Conservation (phyloP, 2,329 filamentous ascomycete genomes). For the Colletotrichum lini region DNA sequence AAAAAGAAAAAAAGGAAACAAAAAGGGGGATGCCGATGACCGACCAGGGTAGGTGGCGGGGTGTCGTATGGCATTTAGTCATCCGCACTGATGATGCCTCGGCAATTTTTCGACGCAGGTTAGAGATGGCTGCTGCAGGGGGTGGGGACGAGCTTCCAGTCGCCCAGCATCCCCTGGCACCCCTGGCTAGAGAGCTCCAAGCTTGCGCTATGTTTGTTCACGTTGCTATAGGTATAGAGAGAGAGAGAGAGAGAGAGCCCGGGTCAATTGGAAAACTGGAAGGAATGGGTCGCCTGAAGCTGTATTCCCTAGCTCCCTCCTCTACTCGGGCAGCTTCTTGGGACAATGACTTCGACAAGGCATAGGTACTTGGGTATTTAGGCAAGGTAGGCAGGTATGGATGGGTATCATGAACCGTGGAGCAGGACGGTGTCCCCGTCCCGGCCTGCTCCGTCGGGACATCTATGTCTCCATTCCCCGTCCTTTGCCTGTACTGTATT, state of each 20-base stretch:
- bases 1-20: too few species aligned
- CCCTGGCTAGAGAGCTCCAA: slow-evolving; percentile 18
- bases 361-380: too few species aligned
- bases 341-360: not conserved
- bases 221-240: not conserved
- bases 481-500: not conserved
- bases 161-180: too few species aligned
- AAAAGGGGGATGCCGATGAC: not conserved
- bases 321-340: not conserved
- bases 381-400: not conserved
- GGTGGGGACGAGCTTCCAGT: not conserved
- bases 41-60: not conserved
- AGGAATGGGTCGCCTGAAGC: slow-evolving; percentile 9
- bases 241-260: too few species aligned
- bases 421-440: not conserved
- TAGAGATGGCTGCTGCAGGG: slow-evolving; percentile 24
- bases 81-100: slow-evolving; percentile 30
- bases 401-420: not conserved
- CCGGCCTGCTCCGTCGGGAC: slow-evolving; percentile 32
- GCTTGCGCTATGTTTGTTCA: not conserved
- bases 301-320: not conserved
- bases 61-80: slow-evolving; percentile 1
- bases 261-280: not conserved
- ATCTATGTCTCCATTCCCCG: slow-evolving; percentile 36
- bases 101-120: slow-evolving; percentile 20